Base-by-base conservation (phyloP, 192 early-diverging fungal genomes). In the Backusella circina region DNA sequence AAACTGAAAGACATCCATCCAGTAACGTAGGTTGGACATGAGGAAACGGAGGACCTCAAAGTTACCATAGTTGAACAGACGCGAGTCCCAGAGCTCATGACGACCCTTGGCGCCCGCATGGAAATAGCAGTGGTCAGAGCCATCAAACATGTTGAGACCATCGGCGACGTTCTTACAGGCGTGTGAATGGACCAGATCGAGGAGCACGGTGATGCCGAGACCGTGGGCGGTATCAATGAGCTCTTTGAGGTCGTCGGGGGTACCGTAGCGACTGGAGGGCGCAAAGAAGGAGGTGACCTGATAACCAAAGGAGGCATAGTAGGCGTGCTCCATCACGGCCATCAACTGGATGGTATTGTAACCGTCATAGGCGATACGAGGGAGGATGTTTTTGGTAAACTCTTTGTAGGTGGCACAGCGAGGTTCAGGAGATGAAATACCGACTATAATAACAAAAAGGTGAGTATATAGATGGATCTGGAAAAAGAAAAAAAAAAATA, bases 291-390 rank as follows among this genome's bases (percentile, higher is more conserved):
- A 95, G 36, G 97, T 97, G 65, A 99, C 96, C 79, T 99, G 97
- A 82, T 99, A 99, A 7, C 97, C 97, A 75, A 99, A 99, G n/a
- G 92, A 94, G 54, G 96, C 97, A 75, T 98, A 99, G 84, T 99
- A 99, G 30, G 97, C 95, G 75, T 99, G 97, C 81, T 99, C 97
- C 97, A 98, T 98, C 64, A 98, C 84, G 41, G 97, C 97, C 93
- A 94, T 94, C 69, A 95, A 77, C 80, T 95, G 92, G 73, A 95
- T 89, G 0, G 90, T 85, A 79, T 95, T 95, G 85, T 94, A 95
- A 7, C 92, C 92, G 8, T 97, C 86, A 65, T 93, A 82, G 72
- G 84, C 85, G 82, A 99, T 97, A 72, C 95, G 88, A 39, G 94
- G 95, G 35, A 99, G 87, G 21, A 95, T 86, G 70, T 96, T 90